phyloP scores from a whole-genome alignment of 2,329 filamentous ascomycete genomes.

The Pseudocercospora fuligena region DNA sequence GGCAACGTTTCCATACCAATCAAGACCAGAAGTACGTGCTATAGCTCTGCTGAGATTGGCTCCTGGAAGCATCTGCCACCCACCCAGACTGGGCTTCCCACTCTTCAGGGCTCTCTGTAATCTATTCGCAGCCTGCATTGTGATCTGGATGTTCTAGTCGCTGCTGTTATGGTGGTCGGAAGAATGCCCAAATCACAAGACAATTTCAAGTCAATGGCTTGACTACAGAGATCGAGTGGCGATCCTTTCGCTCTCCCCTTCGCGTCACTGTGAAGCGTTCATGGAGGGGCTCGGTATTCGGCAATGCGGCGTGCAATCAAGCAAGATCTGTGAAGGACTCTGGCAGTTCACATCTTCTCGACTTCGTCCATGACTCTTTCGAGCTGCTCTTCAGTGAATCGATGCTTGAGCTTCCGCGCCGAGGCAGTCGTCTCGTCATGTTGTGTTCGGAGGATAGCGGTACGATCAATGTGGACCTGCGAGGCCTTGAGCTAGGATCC shows the following conservation, averaged over 20 bases:
- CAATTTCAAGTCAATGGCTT: not conserved
- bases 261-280: not conserved
- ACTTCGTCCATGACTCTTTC: slow-evolving; percentile 70
- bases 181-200: not conserved
- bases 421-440: slow-evolving; percentile 59
- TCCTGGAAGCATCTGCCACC: slow-evolving; percentile 63
- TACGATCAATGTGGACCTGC: slow-evolving; percentile 67
- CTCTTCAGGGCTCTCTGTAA: slow-evolving; percentile 57
- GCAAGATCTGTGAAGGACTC: not conserved
- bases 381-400: slow-evolving; percentile 71
- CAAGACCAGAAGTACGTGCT: slow-evolving; percentile 56
- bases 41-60: slow-evolving; percentile 60
- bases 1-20: slow-evolving; percentile 20
- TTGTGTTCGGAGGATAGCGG: slow-evolving; percentile 53
- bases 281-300: slow-evolving; percentile 3
- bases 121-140: slow-evolving; percentile 60
- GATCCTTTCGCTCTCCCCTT: not conserved
- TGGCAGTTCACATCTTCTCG: slow-evolving; percentile 25
- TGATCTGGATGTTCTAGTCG: slow-evolving; percentile 7
- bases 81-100: slow-evolving; percentile 58
- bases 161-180: not conserved
- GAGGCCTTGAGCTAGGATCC: slow-evolving; percentile 1
- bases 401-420: slow-evolving; percentile 77
- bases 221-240: not conserved
- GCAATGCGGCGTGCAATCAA: not conserved